Base-by-base conservation (phyloP, 2,329 filamentous ascomycete species). In the Hymenoscyphus salicellus region DNA sequence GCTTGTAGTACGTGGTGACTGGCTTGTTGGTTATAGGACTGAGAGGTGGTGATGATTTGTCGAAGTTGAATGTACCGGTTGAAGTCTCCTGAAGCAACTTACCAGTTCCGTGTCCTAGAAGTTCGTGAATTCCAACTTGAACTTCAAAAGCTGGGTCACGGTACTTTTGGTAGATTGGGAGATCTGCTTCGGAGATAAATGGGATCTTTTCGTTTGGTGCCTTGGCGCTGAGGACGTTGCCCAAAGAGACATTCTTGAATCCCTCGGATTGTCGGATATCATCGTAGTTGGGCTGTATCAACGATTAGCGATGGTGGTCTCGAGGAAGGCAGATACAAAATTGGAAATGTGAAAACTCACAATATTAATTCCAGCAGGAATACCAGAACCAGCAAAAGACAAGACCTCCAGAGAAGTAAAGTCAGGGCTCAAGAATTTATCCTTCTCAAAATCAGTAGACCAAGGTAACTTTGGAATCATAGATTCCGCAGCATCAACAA, bases 371-470 rank as follows among this genome's bases (percentile, higher is more conserved):
- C 88, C 87, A 28, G 86, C 86, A 10, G 87, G 87, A 62, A 89
- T 90, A 63, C 86, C 89, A 64, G 67, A 69, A 11, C 82, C 85
- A 75, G 85, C 84, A 71, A 97, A 97, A 0, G 90, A 92, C 66
- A 97, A 79, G 2, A 97, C 93, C 77, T 99, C 95, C 1, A 98
- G 83, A 10, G 91, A 95, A 0, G 95, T 98, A 75, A 99, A 99
- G 76, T 99, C 95, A 0, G 95, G 95, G 61, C 92, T 94, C 41
- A 96, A 79, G 78, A 99, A 99, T 74, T 90, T 93, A 80, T 97
- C 93, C 78, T 98, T 98, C 76, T 99, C 95, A 70, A 98, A 99
- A 0, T 92, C 90, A 57, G 86, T 84, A 41, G 83, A 81, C 95
- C 95, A 99, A 0, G 95, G 95, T 16, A 99, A 81, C 67, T 96